These are phyloP conservation scores for Termitomyces sp. DNA, from an alignment of 768 basidiomycete species.

Conservation along the genomic window DNA sequence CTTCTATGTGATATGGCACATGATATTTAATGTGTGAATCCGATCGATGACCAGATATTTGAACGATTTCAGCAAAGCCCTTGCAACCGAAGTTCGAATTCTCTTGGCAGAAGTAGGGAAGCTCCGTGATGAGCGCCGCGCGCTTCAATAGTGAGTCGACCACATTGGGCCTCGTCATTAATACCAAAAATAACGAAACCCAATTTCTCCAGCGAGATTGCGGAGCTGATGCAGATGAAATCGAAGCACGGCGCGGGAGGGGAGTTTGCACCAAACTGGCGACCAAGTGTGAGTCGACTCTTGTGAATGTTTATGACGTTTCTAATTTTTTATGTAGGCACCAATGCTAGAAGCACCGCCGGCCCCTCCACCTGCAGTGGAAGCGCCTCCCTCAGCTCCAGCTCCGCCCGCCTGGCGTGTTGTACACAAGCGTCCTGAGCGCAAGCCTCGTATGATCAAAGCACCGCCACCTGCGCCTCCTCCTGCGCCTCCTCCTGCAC, in stretches of 20 bases:
- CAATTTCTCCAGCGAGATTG: conserved; percentile 57
- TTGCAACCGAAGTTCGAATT: conserved; percentile 75
- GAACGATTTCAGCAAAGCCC: conserved; percentile 79
- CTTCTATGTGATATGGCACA: not conserved
- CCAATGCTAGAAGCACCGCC: conserved; percentile 24
- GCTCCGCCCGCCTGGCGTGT: conserved; percentile 62
- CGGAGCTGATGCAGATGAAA: conserved; percentile 77
- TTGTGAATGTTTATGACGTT: not conserved
- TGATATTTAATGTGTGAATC: not conserved
- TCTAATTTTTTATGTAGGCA: conserved; percentile 13
- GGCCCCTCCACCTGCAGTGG: conserved; percentile 39
- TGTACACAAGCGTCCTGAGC: conserved; percentile 58
- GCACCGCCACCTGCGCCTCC: conserved; percentile 34
- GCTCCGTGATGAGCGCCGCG: conserved; percentile 68
- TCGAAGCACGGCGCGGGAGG: conserved; percentile 79
- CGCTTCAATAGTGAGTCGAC: conserved; percentile 62
- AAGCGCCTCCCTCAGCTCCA: conserved; percentile 38
- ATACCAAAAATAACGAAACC: not conserved
- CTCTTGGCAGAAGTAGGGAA: conserved; percentile 78
- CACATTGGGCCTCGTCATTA: not conserved
- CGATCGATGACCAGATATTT: conserved; percentile 41
- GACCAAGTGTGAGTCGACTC: conserved; percentile 41
- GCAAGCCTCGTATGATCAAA: conserved; percentile 43
- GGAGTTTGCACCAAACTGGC: conserved; percentile 74
- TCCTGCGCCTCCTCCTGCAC: conserved; percentile 31